phyloP scores from a whole-genome alignment of 2,329 filamentous ascomycete species.

The Neonectria neomacrospora region DNA sequence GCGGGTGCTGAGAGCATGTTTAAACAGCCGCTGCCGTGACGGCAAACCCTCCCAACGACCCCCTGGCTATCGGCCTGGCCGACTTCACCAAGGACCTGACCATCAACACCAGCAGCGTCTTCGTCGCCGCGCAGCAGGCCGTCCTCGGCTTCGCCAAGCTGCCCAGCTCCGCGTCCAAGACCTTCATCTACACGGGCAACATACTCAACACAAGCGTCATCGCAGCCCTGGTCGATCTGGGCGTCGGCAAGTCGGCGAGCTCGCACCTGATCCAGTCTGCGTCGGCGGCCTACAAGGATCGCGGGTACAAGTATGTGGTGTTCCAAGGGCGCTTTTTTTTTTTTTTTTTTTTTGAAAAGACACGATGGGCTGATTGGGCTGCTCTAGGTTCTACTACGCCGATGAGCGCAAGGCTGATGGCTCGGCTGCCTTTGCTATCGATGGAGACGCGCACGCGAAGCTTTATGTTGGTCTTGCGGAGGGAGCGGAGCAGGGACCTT shows the following conservation, averaged over 20 bases:
- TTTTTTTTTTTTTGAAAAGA: background rate
- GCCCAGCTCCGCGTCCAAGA: constrained; percentile 47
- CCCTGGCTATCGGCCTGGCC: constrained; percentile 7
- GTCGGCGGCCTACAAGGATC: constrained; percentile 46
- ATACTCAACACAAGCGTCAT: constrained; percentile 48
- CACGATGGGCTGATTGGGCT: background rate
- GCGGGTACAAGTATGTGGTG: constrained; percentile 48
- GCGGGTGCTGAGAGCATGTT: background rate
- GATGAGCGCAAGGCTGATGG: constrained; percentile 60
- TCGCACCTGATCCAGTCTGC: constrained; percentile 47
- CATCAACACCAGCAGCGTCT: constrained; percentile 39
- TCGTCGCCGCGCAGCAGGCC: constrained; percentile 53
- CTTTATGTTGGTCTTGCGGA: constrained; percentile 56
- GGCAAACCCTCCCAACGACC: constrained; percentile 24
- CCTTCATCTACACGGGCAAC: constrained; percentile 60
- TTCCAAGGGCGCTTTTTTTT: background rate
- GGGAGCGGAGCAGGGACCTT: constrained; percentile 55
- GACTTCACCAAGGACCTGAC: constrained; percentile 19
- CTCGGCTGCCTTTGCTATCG: constrained; percentile 43
- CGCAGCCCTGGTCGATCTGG: constrained; percentile 47
- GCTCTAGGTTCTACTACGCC: constrained; percentile 60
- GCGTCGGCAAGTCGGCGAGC: constrained; percentile 53
- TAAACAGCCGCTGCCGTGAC: constrained; percentile 25
- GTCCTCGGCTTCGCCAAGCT: constrained; percentile 46
- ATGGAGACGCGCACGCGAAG: constrained; percentile 55